Evolutionary conservation across 2,329 filamentous ascomycete genomes (phyloP).

Genomic region (Ploettnerulaceae sp.): DNA sequence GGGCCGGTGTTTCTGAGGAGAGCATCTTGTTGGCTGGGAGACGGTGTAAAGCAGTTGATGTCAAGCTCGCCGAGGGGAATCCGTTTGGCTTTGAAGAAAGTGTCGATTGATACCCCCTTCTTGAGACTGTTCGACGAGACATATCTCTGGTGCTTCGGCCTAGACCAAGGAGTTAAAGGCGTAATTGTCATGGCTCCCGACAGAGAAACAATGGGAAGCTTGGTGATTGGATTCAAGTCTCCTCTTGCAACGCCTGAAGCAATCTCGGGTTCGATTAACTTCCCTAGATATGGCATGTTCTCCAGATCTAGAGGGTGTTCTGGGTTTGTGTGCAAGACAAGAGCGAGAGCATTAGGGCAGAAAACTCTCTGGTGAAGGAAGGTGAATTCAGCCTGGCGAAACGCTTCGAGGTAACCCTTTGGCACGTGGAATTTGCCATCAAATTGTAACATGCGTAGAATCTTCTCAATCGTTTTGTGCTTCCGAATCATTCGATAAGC

Average conservation of each 20-base stretch:
- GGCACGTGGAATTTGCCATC: constrained; percentile 82
- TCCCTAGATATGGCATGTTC: constrained; percentile 78
- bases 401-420: constrained; percentile 72
- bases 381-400: constrained; percentile 82
- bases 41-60: constrained; percentile 61
- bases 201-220: constrained; percentile 45
- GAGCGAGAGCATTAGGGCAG: constrained; percentile 64
- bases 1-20: constrained; percentile 49
- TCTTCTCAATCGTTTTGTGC: constrained; percentile 78
- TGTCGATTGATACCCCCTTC: constrained; percentile 55
- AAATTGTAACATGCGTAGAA: constrained; percentile 79
- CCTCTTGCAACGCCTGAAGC: constrained; percentile 73
- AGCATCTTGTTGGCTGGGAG: constrained; percentile 57
- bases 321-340: constrained; percentile 72
- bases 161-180: constrained; percentile 18
- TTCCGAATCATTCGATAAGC: constrained; percentile 87
- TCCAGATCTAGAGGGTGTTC: constrained; percentile 58
- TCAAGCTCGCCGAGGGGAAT: constrained; percentile 62
- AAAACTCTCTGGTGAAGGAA: constrained; percentile 95
- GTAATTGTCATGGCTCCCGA: constrained; percentile 21
- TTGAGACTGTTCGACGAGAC: constrained; percentile 47
- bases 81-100: constrained; percentile 61
- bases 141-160: constrained; percentile 17
- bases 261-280: constrained; percentile 60
- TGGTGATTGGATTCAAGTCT: constrained; percentile 86